Conservation (phyloP, 208 protist species). For the Leishmania turanica region DNA sequence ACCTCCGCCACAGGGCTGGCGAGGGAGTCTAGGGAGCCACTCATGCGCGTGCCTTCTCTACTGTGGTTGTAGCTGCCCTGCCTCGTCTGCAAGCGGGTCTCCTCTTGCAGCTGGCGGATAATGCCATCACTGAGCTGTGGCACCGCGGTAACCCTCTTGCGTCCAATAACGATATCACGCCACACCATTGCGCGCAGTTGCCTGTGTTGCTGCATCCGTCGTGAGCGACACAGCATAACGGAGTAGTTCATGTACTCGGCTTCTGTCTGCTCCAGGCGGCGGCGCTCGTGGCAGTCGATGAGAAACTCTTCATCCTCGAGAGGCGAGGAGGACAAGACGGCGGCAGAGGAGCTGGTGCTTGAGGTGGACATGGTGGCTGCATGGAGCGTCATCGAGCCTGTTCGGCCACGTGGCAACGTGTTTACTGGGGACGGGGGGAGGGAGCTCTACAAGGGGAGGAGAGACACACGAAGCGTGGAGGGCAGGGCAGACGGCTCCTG, state of each 20-base stretch:
- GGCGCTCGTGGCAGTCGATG: conserved; percentile 17
- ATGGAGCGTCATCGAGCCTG: neutral
- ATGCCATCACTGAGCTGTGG: conserved; percentile 47
- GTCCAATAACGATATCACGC: conserved; percentile 51
- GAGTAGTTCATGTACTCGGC: conserved; percentile 49
- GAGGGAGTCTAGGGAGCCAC: conserved; percentile 17
- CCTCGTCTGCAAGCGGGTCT: conserved; percentile 19
- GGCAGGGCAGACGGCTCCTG: no score
- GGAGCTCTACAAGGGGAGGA: neutral
- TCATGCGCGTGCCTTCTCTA: conserved; percentile 18
- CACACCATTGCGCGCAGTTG: conserved; percentile 56
- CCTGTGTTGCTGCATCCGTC: conserved; percentile 38
- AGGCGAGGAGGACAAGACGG: conserved; percentile 4
- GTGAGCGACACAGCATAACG: conserved; percentile 28
- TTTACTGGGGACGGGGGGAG: neutral
- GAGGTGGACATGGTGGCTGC: conserved; percentile 4
- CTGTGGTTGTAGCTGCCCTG: conserved; percentile 6
- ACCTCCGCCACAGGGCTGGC: conserved; percentile 2
- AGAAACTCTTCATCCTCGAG: conserved; percentile 14
- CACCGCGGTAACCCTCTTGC: conserved; percentile 20
- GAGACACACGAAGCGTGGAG: neutral
- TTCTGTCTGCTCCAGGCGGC: conserved; percentile 15
- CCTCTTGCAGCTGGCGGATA: conserved; percentile 28
- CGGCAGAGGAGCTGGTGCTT: neutral
- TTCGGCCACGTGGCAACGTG: neutral